Percentiles rank a stretch among this genome's conserved stretches.
These are phyloP conservation scores for Fomitiporia mediterranea DNA, from an alignment of 1,284 basidiomycete species.

Conservation along the genomic window DNA sequence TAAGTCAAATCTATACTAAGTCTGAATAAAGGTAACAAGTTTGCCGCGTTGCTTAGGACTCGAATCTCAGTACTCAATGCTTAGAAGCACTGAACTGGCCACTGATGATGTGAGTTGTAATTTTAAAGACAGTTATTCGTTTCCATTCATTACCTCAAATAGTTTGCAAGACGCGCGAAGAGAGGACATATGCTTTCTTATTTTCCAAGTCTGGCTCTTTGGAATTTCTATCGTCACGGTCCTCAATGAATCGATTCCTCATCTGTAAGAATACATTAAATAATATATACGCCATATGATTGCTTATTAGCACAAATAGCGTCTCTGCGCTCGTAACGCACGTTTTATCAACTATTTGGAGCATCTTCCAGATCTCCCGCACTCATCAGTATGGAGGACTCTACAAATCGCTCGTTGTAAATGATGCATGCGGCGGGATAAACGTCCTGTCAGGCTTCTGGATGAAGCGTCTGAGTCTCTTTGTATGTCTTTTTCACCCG, in stretches of 20 bases:
- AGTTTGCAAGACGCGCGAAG: constrained; percentile 18
- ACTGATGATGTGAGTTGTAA: background rate
- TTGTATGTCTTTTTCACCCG: constrained; percentile 9
- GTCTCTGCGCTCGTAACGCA: constrained; percentile 14
- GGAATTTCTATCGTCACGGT: constrained; percentile 21
- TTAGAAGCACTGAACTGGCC: constrained; percentile 4
- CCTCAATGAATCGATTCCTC: constrained; percentile 19
- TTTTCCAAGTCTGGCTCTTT: constrained; percentile 24
- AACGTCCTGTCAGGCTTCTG: constrained; percentile 18
- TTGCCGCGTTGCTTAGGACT: background rate
- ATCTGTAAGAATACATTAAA: constrained; percentile 12
- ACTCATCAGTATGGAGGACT: background rate
- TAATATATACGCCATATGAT: background rate
- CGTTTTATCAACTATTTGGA: constrained; percentile 13
- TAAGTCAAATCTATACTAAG: no score
- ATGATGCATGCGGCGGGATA: constrained; percentile 16
- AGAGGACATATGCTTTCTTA: constrained; percentile 21
- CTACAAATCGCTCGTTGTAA: constrained; percentile 11
- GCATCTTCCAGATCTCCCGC: constrained; percentile 11
- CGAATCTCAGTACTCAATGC: background rate
- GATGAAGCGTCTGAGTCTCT: constrained; percentile 7
- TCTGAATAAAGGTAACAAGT: background rate
- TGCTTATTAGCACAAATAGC: background rate
- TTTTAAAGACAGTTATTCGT: no score
- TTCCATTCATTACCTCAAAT: constrained; percentile 4